These are phyloP conservation scores for Cocos nucifera DNA, from an alignment of 176 grass and related monocot genomes.

Conservation along the genomic window DNA sequence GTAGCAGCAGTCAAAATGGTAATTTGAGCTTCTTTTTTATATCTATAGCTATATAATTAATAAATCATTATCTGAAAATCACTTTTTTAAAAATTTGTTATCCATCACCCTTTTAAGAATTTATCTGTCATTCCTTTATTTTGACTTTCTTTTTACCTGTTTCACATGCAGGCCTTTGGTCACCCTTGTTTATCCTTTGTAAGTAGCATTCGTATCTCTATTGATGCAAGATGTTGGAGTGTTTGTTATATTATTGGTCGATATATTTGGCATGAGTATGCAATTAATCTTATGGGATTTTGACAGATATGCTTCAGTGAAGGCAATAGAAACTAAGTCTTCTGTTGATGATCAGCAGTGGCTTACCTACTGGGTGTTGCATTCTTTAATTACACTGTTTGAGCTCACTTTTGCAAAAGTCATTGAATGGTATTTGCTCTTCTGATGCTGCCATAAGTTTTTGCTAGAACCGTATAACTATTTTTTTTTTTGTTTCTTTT, in stretches of 20 bases:
- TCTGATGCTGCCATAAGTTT: neutral
- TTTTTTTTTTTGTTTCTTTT: neutral
- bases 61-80: neutral
- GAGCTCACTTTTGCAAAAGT: conserved; percentile 59
- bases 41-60: no score
- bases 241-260: neutral
- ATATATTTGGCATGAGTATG: neutral
- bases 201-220: conserved; percentile 18
- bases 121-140: neutral
- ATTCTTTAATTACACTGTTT: conserved; percentile 58
- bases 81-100: neutral
- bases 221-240: no score
- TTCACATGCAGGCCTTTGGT: conserved; percentile 44
- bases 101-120: neutral
- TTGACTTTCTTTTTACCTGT: conserved; percentile 3
- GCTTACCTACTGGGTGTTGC: conserved; percentile 76
- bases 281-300: neutral
- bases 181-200: conserved; percentile 64
- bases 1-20: no score
- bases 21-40: no score
- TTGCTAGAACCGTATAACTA: neutral
- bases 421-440: conserved; percentile 41
- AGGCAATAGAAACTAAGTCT: conserved; percentile 60
- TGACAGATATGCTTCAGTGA: conserved; percentile 61
- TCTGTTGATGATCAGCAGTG: conserved; percentile 65